Evolutionary conservation across 129 eudicot species (phyloP).

Genomic region (Gnaphalium uliginosum): DNA sequence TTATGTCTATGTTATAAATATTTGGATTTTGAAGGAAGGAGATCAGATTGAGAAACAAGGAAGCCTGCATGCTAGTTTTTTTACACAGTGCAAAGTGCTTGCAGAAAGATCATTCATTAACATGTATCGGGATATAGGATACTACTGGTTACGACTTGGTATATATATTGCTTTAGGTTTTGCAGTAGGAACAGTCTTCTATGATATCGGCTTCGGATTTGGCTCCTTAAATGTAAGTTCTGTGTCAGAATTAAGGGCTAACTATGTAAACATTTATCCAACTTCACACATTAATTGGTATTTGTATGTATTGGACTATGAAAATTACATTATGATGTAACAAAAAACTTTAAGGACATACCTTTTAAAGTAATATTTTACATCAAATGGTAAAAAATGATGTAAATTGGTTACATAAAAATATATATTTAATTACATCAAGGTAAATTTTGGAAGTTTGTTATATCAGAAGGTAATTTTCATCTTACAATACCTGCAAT

Average conservation of each 20-base stretch:
- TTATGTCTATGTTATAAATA: no score
- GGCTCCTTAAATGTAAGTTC: constrained; percentile 61
- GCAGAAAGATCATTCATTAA: constrained; percentile 58
- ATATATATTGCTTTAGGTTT: constrained; percentile 57
- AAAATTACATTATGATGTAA: no score
- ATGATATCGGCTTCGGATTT: constrained; percentile 41
- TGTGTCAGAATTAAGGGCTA: no score
- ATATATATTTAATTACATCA: no score
- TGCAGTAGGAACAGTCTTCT: constrained; percentile 63
- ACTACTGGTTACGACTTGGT: constrained; percentile 74
- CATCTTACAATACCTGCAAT: no score
- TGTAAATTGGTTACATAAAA: no score
- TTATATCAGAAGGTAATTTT: no score
- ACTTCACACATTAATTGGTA: neutral
- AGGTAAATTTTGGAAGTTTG: no score
- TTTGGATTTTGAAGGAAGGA: constrained; percentile 39
- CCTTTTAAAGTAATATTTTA: no score
- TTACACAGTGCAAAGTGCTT: constrained; percentile 51
- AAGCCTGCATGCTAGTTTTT: constrained; percentile 39
- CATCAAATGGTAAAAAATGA: no score
- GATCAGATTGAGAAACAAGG: constrained; percentile 34
- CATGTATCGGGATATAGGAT: constrained; percentile 74
- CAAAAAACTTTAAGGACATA: no score
- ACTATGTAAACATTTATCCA: neutral
- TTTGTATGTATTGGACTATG: neutral